These are phyloP conservation scores for Staphylotrichum longicolle DNA, from an alignment of 495 filamentous ascomycete genomes.

Conservation along the genomic window DNA sequence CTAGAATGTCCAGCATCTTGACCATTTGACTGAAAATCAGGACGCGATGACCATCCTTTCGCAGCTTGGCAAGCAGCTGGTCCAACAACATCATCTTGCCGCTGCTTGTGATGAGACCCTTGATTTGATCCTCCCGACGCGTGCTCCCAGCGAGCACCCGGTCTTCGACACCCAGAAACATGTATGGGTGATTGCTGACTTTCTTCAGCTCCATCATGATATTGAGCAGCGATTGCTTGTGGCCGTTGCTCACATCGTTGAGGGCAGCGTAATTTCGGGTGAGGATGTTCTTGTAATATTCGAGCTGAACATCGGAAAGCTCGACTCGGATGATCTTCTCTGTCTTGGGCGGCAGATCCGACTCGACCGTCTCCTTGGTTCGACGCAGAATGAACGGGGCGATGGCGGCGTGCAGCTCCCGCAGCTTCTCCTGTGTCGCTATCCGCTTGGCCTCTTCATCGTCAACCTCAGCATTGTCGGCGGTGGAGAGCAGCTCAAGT, in stretches of 20 bases:
- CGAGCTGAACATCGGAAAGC: conserved; percentile 89
- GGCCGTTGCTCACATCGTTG: conserved; percentile 80
- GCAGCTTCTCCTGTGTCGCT: conserved; percentile 44
- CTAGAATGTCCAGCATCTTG: conserved; percentile 93
- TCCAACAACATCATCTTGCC: conserved; percentile 99
- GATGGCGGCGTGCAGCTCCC: conserved; percentile 70
- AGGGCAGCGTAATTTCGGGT: conserved; percentile 94
- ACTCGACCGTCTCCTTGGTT: conserved; percentile 95
- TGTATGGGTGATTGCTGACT: conserved; percentile 96
- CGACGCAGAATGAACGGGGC: conserved; percentile 92
- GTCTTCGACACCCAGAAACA: conserved; percentile 91
- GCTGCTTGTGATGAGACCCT: conserved; percentile 89
- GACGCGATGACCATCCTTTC: conserved; percentile 87
- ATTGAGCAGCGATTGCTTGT: conserved; percentile 93
- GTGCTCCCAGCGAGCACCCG: conserved; percentile 72
- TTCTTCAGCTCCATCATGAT: conserved; percentile 99
- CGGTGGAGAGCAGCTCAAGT: conserved; percentile 59
- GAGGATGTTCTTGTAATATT: conserved; percentile 98
- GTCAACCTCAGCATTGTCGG: conserved; percentile 38
- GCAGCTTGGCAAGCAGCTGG: conserved; percentile 85
- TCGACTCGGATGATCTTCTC: conserved; percentile 99
- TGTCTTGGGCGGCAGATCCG: conserved; percentile 90
- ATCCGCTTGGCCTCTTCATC: conserved; percentile 36
- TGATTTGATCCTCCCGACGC: conserved; percentile 81
- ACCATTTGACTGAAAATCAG: conserved; percentile 99